A percentile compares a stretch with the other conserved stretches of the same genome.
Conservation (phyloP, 129 eudicot genomes). For the Flaveria sonorensis region DNA sequence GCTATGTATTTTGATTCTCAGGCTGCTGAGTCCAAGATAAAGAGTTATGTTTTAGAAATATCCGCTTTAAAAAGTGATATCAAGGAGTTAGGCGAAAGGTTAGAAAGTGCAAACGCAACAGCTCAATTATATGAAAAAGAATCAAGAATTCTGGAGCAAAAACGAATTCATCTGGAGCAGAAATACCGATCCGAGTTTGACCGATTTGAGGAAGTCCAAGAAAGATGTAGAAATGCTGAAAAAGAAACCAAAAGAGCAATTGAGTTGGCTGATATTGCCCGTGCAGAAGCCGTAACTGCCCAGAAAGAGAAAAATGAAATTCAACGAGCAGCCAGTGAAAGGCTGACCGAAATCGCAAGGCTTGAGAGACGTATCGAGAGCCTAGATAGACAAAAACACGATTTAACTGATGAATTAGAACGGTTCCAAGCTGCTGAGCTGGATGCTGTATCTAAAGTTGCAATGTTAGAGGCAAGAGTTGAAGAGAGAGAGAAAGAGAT, state of each 20-base stretch:
- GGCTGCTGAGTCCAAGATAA: slow-evolving; percentile 91
- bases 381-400: slow-evolving; percentile 62
- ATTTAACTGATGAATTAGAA: slow-evolving; percentile 58
- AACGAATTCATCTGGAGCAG: slow-evolving; percentile 71
- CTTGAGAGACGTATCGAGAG: slow-evolving; percentile 73
- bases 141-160: slow-evolving; percentile 70
- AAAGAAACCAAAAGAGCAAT: slow-evolving; percentile 83
- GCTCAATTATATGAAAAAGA: slow-evolving; percentile 82
- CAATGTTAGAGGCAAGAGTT: slow-evolving; percentile 69
- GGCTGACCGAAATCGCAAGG: slow-evolving; percentile 71
- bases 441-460: slow-evolving; percentile 72
- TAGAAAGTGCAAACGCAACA: slow-evolving; percentile 61
- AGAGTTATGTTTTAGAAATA: slow-evolving; percentile 65
- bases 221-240: slow-evolving; percentile 84
- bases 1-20: slow-evolving; percentile 34
- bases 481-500: slow-evolving; percentile 89
- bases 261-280: slow-evolving; percentile 81
- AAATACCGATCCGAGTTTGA: slow-evolving; percentile 72
- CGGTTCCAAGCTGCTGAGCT: slow-evolving; percentile 57
- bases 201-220: slow-evolving; percentile 82
- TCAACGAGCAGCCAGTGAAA: slow-evolving; percentile 64
- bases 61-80: slow-evolving; percentile 58
- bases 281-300: slow-evolving; percentile 81
- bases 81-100: slow-evolving; percentile 57
- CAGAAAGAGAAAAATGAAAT: slow-evolving; percentile 71